Base-by-base conservation (phyloP, 1,284 basidiomycete species). In the Afroboletus lepidellus region DNA sequence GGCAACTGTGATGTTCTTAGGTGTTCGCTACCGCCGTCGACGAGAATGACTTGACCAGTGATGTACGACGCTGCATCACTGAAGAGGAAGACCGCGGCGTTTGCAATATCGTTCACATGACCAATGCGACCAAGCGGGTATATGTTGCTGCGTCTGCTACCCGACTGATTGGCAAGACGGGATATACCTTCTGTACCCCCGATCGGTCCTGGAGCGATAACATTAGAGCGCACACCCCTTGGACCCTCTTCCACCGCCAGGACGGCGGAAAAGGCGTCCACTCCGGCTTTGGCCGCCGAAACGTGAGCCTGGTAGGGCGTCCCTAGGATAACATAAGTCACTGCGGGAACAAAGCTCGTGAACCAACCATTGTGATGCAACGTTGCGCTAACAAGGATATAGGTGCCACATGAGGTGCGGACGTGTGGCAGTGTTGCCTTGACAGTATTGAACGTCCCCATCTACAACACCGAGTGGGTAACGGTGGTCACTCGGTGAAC, bases 211-310 rank as follows among this genome's bases (percentile, higher is more conserved):
- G 94, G 94, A 0, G 93, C 85, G 61, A 97, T 88, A 48, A 96
- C 89, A 67, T 98, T 98, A 34, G 90, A 92, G 48, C 95, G 85
- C 32, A 98, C 85, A n/a, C 95, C 96, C 60, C 86, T 81, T 7
- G 94, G 95, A 2, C 94, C 95, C 74, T 97, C 92, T 71, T 98
- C 95, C 13, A 97, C 84, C 0, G 95, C 94, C 21, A 98, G 73
- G 3, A 92, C 92, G 9, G 82, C 76, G 50, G 86, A 90, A 5
- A 95, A 74, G 0, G 94, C 93, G 65, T 99, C 95, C 32, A 98
- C 84, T 9, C 84, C 96, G 0, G 95, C 95, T 73, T 98, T 98
- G 20, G 96, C 96, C 13, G 95, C 93, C 21, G 90, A 92, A 8
- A 96, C 92, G 64, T 98, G 95, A 5, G 84, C 90, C 72, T 98